Conservation (phyloP, 2,329 filamentous ascomycete genomes). For the Trichophyton benhamiae region DNA sequence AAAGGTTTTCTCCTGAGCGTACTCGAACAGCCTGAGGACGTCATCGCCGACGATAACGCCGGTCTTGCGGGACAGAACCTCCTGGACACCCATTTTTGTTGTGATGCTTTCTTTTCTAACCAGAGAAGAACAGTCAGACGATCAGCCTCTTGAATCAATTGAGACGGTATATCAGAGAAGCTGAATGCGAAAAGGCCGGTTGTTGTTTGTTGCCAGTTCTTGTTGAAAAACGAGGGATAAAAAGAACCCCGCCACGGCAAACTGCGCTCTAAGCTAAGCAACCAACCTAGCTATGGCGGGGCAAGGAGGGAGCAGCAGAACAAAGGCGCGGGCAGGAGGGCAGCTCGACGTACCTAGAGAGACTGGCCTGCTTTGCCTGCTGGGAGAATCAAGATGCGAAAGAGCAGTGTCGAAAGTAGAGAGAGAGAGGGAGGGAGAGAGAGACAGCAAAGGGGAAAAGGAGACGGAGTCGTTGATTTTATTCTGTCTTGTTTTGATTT, state of each 20-base stretch:
- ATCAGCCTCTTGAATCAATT: neutral
- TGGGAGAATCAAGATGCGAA: neutral
- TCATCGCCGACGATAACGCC: constrained; percentile 58
- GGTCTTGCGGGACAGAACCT: constrained; percentile 50
- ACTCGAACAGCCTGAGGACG: constrained; percentile 65
- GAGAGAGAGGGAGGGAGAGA: neutral
- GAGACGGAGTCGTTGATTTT: neutral
- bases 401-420: neutral
- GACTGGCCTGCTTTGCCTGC: neutral
- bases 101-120: neutral
- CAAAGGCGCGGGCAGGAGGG: neutral
- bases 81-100: constrained; percentile 34
- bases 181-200: neutral
- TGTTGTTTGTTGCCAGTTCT: too few species aligned
- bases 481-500: neutral
- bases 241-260: neutral
- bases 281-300: neutral
- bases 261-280: neutral
- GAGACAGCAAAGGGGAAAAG: neutral
- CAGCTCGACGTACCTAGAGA: neutral
- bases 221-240: neutral
- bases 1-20: constrained; percentile 76
- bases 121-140: neutral
- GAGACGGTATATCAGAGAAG: neutral
- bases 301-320: neutral